Conservation (phyloP, 2,329 filamentous ascomycete species). For the Aspergillus texensis region DNA sequence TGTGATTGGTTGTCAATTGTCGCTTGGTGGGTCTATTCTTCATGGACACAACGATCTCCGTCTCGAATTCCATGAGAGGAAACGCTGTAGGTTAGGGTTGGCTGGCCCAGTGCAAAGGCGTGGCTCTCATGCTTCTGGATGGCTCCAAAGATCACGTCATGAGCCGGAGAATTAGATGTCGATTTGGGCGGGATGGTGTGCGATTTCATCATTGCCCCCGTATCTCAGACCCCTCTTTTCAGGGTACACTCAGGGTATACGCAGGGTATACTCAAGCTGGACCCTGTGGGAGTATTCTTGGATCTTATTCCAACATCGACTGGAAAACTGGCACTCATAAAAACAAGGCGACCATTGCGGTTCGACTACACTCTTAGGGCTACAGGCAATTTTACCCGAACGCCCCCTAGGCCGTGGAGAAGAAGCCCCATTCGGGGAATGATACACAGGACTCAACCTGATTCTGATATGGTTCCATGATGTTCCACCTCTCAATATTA, state of each 20-base stretch:
- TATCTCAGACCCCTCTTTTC: background rate
- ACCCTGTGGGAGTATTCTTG: background rate
- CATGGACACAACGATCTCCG: background rate
- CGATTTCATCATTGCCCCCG: conserved; percentile 3
- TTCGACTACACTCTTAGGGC: background rate
- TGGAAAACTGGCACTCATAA: background rate
- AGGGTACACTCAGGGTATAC: background rate
- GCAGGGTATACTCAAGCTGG: background rate
- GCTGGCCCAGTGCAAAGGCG: background rate
- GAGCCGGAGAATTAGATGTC: background rate
- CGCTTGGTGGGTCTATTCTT: background rate
- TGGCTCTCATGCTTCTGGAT: background rate
- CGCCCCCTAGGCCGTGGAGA: background rate
- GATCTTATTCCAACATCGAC: background rate
- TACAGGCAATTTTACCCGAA: background rate
- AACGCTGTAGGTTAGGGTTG: background rate
- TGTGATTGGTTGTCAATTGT: background rate
- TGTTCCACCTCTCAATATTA: conserved; percentile 3
- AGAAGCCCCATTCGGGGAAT: background rate
- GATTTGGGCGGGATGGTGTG: conserved; percentile 1
- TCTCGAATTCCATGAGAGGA: background rate
- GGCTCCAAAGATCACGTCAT: background rate
- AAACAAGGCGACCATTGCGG: background rate
- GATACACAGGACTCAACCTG: conserved; percentile 1
- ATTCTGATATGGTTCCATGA: background rate